Conservation (phyloP, 1,139 yeast genomes). For the Yamadazyma friedrichii region DNA sequence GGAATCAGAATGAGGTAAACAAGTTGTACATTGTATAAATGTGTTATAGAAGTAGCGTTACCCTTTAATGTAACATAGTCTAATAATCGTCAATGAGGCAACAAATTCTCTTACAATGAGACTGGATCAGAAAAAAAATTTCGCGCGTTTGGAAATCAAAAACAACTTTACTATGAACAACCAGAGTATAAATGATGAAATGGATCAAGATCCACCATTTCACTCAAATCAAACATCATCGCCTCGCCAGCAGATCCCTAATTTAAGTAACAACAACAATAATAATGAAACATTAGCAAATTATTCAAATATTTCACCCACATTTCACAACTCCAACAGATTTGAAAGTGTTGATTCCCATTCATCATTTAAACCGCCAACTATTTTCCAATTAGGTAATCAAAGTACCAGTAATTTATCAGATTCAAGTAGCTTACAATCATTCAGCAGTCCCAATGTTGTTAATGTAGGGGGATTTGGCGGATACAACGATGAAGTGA, state of each 20-base stretch:
- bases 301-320: conserved; percentile 17
- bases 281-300: conserved; percentile 1
- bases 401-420: conserved; percentile 39
- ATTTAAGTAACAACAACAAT: neutral
- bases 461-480: conserved; percentile 6
- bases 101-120: neutral
- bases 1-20: too few species aligned
- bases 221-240: neutral
- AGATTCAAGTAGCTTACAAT: conserved; percentile 25
- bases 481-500: conserved; percentile 16
- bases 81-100: too few species aligned
- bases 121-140: neutral
- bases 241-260: too few species aligned
- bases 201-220: conserved; percentile 5
- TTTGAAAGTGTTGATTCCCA: conserved; percentile 29
- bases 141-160: neutral
- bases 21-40: too few species aligned
- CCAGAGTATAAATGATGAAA: neutral
- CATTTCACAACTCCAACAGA: conserved; percentile 11
- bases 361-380: conserved; percentile 40
- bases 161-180: conserved; percentile 2
- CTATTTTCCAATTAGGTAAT: conserved; percentile 40
- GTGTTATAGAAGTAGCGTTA: too few species aligned
- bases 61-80: too few species aligned
- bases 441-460: neutral